Evolutionary conservation across 1,284 basidiomycete species (phyloP).

Genomic region (Cutaneotrichosporon arboriforme): DNA sequence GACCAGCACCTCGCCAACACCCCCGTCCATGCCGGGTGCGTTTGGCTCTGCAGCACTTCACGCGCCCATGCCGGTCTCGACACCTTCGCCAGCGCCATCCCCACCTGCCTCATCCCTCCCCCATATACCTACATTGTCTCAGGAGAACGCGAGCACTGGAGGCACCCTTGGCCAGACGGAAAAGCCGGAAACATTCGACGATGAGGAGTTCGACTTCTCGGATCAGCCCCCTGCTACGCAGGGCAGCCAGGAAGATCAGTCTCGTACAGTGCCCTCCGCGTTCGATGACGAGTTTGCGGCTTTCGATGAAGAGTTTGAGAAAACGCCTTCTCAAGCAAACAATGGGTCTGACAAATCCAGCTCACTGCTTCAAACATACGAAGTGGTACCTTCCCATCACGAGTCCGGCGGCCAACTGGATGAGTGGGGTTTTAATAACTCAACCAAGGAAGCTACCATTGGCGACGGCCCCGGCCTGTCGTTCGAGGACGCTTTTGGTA

Average conservation of each 20-base stretch:
- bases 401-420: constrained; percentile 10
- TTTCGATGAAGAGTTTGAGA: constrained; percentile 52
- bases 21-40: too few relatives aligned
- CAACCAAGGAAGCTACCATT: constrained; percentile 8
- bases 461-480: constrained; percentile 7
- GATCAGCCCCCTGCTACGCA: constrained; percentile 52
- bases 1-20: too few relatives aligned
- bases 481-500: constrained; percentile 1
- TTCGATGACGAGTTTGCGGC: constrained; percentile 48
- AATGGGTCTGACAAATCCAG: constrained; percentile 23
- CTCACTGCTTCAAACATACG: constrained; percentile 31
- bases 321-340: constrained; percentile 18
- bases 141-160: too few relatives aligned
- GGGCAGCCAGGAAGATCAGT: constrained; percentile 18
- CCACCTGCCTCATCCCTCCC: not conserved
- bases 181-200: constrained; percentile 56
- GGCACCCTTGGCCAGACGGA: too few relatives aligned
- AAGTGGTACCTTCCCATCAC: constrained; percentile 35
- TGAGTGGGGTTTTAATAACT: constrained; percentile 24
- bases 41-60: too few relatives aligned
- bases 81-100: too few relatives aligned
- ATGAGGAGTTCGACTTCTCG: constrained; percentile 79
- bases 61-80: too few relatives aligned
- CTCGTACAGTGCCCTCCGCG: constrained; percentile 7
- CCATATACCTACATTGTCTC: not conserved